phyloP scores from a whole-genome alignment of 1,139 yeast species.

The Pichiaceae sp. region DNA sequence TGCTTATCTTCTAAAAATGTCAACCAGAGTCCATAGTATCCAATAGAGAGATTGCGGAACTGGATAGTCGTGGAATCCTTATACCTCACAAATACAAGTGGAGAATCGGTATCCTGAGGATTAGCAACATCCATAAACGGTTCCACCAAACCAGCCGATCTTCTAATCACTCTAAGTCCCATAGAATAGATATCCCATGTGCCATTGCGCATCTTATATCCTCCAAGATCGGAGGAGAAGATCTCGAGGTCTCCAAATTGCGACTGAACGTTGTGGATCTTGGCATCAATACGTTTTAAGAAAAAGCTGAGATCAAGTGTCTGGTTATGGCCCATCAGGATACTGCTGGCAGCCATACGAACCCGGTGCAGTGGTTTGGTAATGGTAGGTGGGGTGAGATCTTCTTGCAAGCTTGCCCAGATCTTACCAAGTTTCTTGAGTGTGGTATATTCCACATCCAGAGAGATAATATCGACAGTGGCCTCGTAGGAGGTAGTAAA shows the following conservation, averaged over 20 bases:
- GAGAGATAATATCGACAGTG: not conserved
- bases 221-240: conserved; percentile 15
- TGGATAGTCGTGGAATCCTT: conserved; percentile 29
- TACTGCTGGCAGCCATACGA: conserved; percentile 15
- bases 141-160: conserved; percentile 18
- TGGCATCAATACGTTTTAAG: conserved; percentile 19
- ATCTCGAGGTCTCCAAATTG: conserved; percentile 40
- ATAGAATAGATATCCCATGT: conserved; percentile 9
- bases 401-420: too few species aligned
- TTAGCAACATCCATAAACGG: conserved; percentile 25
- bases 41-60: conserved; percentile 36
- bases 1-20: conserved; percentile 13
- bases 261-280: conserved; percentile 24
- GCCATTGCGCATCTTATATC: conserved; percentile 10
- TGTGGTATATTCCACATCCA: not conserved
- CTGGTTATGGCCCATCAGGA: conserved; percentile 9
- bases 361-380: conserved; percentile 7
- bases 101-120: conserved; percentile 24
- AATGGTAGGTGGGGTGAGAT: not conserved
- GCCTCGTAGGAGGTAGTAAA: conserved; percentile 1
- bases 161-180: conserved; percentile 11
- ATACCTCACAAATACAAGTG: conserved; percentile 25
- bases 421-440: too few species aligned
- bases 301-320: conserved; percentile 8
- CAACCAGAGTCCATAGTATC: conserved; percentile 54